Percentiles rank a stretch among this genome's conserved stretches.
These are phyloP conservation scores for Torulaspora franciscae DNA, from an alignment of 805 yeast genomes.

Conservation along the genomic window DNA sequence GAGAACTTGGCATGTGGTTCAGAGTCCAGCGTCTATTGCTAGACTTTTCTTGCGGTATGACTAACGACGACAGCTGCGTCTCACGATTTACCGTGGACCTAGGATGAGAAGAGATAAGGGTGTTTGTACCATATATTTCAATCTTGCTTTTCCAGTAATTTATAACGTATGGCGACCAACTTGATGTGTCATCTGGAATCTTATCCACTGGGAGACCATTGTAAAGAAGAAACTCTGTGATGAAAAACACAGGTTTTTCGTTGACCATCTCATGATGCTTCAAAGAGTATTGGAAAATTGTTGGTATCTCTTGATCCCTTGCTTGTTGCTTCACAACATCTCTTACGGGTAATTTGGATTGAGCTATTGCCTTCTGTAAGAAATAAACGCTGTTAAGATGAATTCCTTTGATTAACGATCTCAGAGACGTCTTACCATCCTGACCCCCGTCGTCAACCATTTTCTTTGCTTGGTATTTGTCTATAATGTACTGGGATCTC, in stretches of 20 bases:
- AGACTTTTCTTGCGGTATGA: conserved; percentile 8
- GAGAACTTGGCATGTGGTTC: conserved; percentile 15
- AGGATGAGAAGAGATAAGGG: neutral
- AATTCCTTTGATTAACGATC: conserved; percentile 47
- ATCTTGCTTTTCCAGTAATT: conserved; percentile 50
- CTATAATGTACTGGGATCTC: conserved; percentile 54
- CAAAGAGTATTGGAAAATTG: conserved; percentile 49
- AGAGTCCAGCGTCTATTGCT: conserved; percentile 15
- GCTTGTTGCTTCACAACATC: conserved; percentile 15
- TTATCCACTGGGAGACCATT: conserved; percentile 51
- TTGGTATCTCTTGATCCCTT: conserved; percentile 9
- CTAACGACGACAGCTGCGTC: conserved; percentile 3
- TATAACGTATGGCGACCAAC: conserved; percentile 44
- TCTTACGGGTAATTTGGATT: conserved; percentile 15
- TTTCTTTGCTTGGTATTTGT: conserved; percentile 56
- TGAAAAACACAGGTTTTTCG: conserved; percentile 40
- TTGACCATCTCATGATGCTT: conserved; percentile 38
- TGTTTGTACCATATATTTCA: conserved; percentile 25
- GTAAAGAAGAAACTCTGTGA: conserved; percentile 52
- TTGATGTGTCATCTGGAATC: conserved; percentile 26
- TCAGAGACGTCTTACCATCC: conserved; percentile 26
- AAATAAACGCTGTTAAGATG: conserved; percentile 41
- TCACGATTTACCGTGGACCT: neutral
- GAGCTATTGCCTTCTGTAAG: conserved; percentile 25
- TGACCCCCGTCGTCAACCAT: conserved; percentile 30